Evolutionary conservation across 768 basidiomycete genomes (phyloP).

Genomic region (Mrakia blollopis): DNA sequence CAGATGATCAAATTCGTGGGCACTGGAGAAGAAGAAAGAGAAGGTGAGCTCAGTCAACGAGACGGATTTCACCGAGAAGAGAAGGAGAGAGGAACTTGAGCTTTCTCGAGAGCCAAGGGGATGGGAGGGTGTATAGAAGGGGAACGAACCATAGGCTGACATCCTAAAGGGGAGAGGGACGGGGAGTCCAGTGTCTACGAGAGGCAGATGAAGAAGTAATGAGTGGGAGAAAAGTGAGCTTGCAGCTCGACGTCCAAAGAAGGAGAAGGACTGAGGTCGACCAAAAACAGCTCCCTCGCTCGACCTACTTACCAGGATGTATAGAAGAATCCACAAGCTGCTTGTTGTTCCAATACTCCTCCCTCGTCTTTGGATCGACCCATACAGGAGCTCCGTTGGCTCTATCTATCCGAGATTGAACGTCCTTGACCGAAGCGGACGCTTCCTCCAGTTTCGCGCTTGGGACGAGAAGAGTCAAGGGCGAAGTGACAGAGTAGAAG

Average conservation of each 20-base stretch:
- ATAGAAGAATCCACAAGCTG: not conserved
- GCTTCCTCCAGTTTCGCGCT: constrained; percentile 29
- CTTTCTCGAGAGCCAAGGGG: no score
- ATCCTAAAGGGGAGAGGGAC: constrained; percentile 48
- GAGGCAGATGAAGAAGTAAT: no score
- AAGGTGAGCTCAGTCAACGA: not conserved
- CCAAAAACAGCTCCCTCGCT: no score
- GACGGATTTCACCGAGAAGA: no score
- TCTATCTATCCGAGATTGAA: constrained; percentile 6
- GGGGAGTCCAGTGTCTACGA: constrained; percentile 47
- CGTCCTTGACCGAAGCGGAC: not conserved
- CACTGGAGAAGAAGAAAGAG: constrained; percentile 33
- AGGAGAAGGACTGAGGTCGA: not conserved
- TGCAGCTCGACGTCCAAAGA: not conserved
- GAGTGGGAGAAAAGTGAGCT: constrained; percentile 36
- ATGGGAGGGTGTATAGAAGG: no score
- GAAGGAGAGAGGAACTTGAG: not conserved
- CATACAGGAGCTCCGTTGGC: constrained; percentile 21
- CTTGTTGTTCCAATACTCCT: constrained; percentile 16
- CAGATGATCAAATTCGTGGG: constrained; percentile 46
- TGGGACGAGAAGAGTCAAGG: constrained; percentile 38
- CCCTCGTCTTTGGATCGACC: constrained; percentile 20
- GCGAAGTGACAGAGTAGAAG: constrained; percentile 38
- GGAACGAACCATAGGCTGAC: constrained; percentile 31
- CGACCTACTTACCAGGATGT: not conserved